Percentiles rank a stretch among this genome's conserved stretches.
phyloP scores from a whole-genome alignment of 441 rosid genomes.

The Macaranga tanarius region DNA sequence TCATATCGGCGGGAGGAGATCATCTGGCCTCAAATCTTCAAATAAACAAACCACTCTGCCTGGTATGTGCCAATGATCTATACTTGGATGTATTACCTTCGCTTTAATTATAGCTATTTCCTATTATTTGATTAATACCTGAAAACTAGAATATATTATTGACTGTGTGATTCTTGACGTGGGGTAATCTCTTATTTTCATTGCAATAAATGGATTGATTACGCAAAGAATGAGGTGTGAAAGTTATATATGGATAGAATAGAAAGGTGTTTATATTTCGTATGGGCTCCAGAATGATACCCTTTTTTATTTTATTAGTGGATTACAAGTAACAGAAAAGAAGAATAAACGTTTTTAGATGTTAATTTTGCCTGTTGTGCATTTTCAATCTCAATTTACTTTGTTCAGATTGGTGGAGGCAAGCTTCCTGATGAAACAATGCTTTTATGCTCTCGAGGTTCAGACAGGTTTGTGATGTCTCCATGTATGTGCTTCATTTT shows the following conservation, averaged over 20 bases:
- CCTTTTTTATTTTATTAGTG: background rate
- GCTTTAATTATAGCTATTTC: conserved; percentile 2
- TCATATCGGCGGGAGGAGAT: conserved; percentile 80
- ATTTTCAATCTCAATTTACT: conserved; percentile 30
- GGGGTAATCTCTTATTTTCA: too few species aligned
- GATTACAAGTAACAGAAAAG: conserved; percentile 1
- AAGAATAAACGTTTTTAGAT: background rate
- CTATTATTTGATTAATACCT: background rate
- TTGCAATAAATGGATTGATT: background rate
- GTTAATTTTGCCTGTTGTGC: background rate
- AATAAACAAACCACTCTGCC: conserved; percentile 88
- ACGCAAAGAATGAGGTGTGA: background rate
- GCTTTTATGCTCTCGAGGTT: conserved; percentile 80
- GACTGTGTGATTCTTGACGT: too few species aligned
- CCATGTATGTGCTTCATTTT: background rate
- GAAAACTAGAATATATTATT: background rate
- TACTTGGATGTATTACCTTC: background rate
- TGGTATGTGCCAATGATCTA: conserved; percentile 49
- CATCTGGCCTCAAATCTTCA: conserved; percentile 84
- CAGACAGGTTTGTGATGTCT: conserved; percentile 74
- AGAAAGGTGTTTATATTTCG: too few species aligned
- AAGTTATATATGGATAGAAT: background rate
- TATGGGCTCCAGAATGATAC: too few species aligned
- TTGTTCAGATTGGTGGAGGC: conserved; percentile 85
- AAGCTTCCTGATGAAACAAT: conserved; percentile 88